Conservation (phyloP, 2,329 filamentous ascomycete species). For the Thyridium curvatum region DNA sequence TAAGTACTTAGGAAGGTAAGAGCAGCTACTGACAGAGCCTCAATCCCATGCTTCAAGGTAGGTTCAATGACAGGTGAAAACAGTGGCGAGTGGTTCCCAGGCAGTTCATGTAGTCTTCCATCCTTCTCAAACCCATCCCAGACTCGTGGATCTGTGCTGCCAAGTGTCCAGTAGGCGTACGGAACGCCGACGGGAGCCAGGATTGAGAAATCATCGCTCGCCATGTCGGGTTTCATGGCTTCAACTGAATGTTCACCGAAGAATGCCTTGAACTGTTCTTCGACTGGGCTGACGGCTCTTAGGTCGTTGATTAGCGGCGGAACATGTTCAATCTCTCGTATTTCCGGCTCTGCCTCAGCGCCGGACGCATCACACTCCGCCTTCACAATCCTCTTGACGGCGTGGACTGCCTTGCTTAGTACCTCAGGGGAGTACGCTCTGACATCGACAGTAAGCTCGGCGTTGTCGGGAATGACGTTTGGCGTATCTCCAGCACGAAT, state of each 20-base stretch:
- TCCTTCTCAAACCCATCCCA: too few relatives aligned
- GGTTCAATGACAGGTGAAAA: background rate
- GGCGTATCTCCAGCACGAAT: conserved; percentile 32
- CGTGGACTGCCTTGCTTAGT: background rate
- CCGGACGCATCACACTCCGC: conserved; percentile 2
- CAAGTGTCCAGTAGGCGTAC: background rate
- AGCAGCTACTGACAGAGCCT: conserved; percentile 4
- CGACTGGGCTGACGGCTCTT: background rate
- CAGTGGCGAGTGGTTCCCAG: conserved; percentile 1
- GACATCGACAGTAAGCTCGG: too few relatives aligned
- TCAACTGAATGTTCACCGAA: background rate
- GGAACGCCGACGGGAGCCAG: background rate
- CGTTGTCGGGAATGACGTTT: conserved; percentile 35
- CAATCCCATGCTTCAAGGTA: background rate
- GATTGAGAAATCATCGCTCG: background rate
- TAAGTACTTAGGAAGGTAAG: too few relatives aligned
- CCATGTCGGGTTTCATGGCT: background rate
- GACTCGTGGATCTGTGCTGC: too few relatives aligned
- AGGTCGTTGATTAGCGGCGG: background rate
- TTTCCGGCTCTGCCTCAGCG: background rate
- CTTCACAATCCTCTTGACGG: background rate
- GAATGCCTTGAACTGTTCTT: background rate
- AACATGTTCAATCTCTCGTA: background rate
- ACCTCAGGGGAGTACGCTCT: too few relatives aligned
- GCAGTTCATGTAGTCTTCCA: background rate